Evolutionary conservation across 306 rosid species (phyloP).

Genomic region (Vigna reflexopilosa): DNA sequence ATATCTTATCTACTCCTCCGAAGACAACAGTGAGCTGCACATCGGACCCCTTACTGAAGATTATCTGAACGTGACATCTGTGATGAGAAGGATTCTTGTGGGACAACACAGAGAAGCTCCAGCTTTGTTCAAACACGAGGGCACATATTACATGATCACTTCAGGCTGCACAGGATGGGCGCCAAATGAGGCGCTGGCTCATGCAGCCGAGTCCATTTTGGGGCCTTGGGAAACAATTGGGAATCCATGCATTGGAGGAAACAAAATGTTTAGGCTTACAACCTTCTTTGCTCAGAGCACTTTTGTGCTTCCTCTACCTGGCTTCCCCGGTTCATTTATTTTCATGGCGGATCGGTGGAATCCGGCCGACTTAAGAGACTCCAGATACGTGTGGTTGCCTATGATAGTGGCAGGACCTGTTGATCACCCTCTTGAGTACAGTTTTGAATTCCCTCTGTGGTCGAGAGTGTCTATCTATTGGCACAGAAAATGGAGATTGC

Average conservation of each 20-base stretch:
- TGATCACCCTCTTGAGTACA: conserved; percentile 86
- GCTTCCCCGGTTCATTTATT: conserved; percentile 66
- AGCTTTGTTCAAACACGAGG: conserved; percentile 82
- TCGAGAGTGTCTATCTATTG: conserved; percentile 95
- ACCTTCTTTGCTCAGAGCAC: conserved; percentile 97
- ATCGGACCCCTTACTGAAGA: conserved; percentile 81
- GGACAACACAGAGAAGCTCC: conserved; percentile 99
- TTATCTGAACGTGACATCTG: conserved; percentile 74
- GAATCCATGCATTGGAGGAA: conserved; percentile 86
- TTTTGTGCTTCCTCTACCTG: conserved; percentile 81
- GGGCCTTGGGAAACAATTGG: conserved; percentile 98
- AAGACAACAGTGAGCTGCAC: conserved; percentile 96
- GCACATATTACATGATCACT: conserved; percentile 96
- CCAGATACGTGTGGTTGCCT: conserved; percentile 95
- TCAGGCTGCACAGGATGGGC: conserved; percentile 99
- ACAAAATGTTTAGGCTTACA: conserved; percentile 70
- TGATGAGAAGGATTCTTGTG: conserved; percentile 72
- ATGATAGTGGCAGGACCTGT: conserved; percentile 85
- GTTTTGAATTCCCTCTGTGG: conserved; percentile 92
- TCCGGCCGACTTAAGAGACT: conserved; percentile 86
- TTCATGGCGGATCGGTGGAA: conserved; percentile 98
- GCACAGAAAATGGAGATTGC: conserved; percentile 95
- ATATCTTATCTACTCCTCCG: conserved; percentile 91
- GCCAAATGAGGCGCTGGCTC: conserved; percentile 91
- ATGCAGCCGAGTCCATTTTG: conserved; percentile 86